Evolutionary conservation across 2,329 filamentous ascomycete genomes (phyloP), one percentile per base, ranked within the genome.

Genomic region (Aspergillus fijiensis): DNA sequence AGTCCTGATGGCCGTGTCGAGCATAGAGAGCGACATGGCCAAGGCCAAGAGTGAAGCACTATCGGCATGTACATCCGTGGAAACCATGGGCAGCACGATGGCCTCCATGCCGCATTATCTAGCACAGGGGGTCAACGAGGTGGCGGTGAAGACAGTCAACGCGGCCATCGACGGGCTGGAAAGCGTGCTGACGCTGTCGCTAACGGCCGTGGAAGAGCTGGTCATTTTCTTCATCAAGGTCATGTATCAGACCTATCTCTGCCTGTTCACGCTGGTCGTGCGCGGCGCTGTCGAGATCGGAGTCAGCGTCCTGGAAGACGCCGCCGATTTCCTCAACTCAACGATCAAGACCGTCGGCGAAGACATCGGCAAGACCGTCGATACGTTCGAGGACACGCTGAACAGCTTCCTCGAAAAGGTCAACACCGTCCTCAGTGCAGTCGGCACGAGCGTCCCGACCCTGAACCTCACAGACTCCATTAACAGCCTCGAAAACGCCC

Each of bases 51-150:
- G 80, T 58, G 88, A 96, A 81, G 94, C 95, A 25, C 84, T 96
- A 56, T 89, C 91, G 55, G 92, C 94, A 65, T 99, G 95, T 76
- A 92, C 88, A 60, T 90, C 90, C 74, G 94, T 98, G 51, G 94
- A 99, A 79, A 91, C 91, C 67, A 86, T 96, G 67, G 95, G 94
- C 64, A 97, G 92, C 74, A 85, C 92, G 62, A 94, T 99, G 91
- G 95, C 94, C 45, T 98, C 95, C 42, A 96, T 98, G 92, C 95
- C 95, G 59, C 90, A 97, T 77, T 98, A 96, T 78, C 88, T 98
- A 73, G 90, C 93, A 2, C 81, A 85, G 55, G 95, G 95, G 57
- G 88, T 97, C 73, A 99, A 99, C 77, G 85, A 91, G 60, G 80
- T 98, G 67, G 89, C 91, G 7, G 91, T 92, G 33, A 84, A 84